These are phyloP conservation scores for Moniliophthora roreri DNA, from an alignment of 1,284 basidiomycete species.

Conservation along the genomic window DNA sequence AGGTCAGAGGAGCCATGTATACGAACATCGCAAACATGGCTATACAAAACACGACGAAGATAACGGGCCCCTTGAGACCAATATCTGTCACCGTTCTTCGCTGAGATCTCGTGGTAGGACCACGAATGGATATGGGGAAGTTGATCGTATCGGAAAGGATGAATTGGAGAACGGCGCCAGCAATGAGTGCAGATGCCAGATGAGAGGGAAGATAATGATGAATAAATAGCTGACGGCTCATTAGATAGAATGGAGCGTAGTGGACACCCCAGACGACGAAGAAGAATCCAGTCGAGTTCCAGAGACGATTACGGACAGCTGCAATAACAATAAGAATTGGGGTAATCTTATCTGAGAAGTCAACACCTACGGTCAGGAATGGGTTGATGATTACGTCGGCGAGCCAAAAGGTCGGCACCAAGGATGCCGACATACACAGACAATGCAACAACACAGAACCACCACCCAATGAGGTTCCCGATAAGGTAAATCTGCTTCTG, in stretches of 20 bases:
- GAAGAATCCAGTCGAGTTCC: conserved; percentile 97
- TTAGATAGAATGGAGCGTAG: conserved; percentile 97
- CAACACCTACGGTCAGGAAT: conserved; percentile 77
- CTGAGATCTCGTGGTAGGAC: conserved; percentile 56
- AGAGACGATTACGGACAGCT: conserved; percentile 89
- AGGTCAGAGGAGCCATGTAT: conserved; percentile 87
- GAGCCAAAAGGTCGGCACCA: conserved; percentile 85
- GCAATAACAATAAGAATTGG: conserved; percentile 14
- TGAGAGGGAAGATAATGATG: conserved; percentile 98
- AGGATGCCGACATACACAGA: conserved; percentile 90
- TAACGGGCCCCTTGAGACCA: conserved; percentile 64
- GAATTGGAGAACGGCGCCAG: conserved; percentile 92
- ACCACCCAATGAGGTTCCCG: conserved; percentile 95
- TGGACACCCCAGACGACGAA: conserved; percentile 92
- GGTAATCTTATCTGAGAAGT: conserved; percentile 4
- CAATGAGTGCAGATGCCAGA: conserved; percentile 87
- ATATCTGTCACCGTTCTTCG: conserved; percentile 72
- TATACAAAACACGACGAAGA: conserved; percentile 60
- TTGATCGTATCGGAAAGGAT: conserved; percentile 91
- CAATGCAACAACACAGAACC: conserved; percentile 84
- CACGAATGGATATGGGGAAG: conserved; percentile 82
- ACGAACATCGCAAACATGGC: conserved; percentile 68
- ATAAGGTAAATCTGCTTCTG: conserved; percentile 96
- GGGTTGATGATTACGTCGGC: conserved; percentile 82
- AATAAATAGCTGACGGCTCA: conserved; percentile 95